phyloP scores from a whole-genome alignment of 2,329 filamentous ascomycete species.

The Hymenoscyphus fraxineus region DNA sequence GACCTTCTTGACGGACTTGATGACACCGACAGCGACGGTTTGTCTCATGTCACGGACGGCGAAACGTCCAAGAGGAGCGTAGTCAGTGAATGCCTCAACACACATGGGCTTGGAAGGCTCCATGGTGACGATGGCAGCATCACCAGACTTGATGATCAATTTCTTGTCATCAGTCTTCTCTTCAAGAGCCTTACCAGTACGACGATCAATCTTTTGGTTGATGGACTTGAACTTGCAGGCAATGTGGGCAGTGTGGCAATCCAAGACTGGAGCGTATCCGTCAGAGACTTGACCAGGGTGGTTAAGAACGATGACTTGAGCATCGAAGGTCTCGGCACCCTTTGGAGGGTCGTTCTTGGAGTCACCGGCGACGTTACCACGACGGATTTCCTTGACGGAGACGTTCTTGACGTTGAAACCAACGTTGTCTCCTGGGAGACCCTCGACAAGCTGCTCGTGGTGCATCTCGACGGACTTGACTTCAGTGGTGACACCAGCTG shows the following conservation, averaged over 20 bases:
- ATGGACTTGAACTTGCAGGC: slow-evolving; percentile 99
- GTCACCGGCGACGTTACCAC: slow-evolving; percentile 99
- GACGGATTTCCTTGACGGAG: slow-evolving; percentile 99
- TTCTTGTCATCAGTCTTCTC: slow-evolving; percentile 63
- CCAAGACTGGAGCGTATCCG: slow-evolving; percentile 97
- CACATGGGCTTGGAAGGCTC: slow-evolving; percentile 99
- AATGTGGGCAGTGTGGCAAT: slow-evolving; percentile 99
- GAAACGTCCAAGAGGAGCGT: slow-evolving; percentile 99
- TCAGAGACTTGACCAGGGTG: slow-evolving; percentile 99
- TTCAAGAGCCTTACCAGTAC: slow-evolving; percentile 98
- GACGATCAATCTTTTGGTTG: slow-evolving; percentile 99
- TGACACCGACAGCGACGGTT: slow-evolving; percentile 89
- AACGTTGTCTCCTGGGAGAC: slow-evolving; percentile 99
- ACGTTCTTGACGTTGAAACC: slow-evolving; percentile 99
- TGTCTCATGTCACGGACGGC: slow-evolving; percentile 79
- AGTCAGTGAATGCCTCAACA: slow-evolving; percentile 99
- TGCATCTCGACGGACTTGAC: slow-evolving; percentile 99
- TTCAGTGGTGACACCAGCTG: slow-evolving; percentile 99
- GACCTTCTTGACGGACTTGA: slow-evolving; percentile 72
- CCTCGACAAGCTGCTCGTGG: slow-evolving; percentile 97
- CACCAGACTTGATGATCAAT: slow-evolving; percentile 99
- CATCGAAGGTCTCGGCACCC: slow-evolving; percentile 91
- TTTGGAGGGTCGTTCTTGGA: slow-evolving; percentile 98
- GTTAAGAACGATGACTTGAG: slow-evolving; percentile 99
- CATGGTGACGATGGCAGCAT: slow-evolving; percentile 99